A percentile compares a stretch with the other conserved stretches of the same genome.
Evolutionary conservation across 2,329 filamentous ascomycete species (phyloP).

Genomic region (Cytospora paraplurivora): DNA sequence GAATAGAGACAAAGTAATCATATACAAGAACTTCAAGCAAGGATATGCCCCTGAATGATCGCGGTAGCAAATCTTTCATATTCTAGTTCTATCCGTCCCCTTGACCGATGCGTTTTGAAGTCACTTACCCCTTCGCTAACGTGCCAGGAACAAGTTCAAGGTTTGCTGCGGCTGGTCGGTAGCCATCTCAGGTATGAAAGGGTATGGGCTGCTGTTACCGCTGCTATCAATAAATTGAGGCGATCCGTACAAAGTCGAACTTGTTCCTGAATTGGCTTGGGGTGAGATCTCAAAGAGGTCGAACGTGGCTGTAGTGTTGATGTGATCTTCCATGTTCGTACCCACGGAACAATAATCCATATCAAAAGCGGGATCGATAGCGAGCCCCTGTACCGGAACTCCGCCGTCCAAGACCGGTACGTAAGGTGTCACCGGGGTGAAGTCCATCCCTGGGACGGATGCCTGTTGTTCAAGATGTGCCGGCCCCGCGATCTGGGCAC

Average conservation of each 20-base stretch:
- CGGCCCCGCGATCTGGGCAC: slow-evolving; percentile 36
- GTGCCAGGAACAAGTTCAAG: slow-evolving; percentile 47
- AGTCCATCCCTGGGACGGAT: background rate
- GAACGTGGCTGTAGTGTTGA: slow-evolving; percentile 48
- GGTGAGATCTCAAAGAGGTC: slow-evolving; percentile 34
- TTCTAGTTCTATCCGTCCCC: background rate
- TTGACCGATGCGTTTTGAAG: background rate
- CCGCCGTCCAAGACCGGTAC: slow-evolving; percentile 36
- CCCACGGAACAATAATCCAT: slow-evolving; percentile 22
- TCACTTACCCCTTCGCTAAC: background rate
- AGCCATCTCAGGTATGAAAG: slow-evolving; percentile 36
- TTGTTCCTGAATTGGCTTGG: slow-evolving; percentile 30
- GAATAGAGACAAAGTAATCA: background rate
- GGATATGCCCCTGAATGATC: background rate
- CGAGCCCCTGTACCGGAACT: slow-evolving; percentile 37
- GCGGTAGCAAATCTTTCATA: background rate
- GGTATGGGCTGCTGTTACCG: slow-evolving; percentile 16
- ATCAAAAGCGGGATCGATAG: slow-evolving; percentile 45
- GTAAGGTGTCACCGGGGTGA: slow-evolving; percentile 29
- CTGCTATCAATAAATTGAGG: slow-evolving; percentile 14
- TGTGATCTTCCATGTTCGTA: slow-evolving; percentile 38
- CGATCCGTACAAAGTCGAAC: slow-evolving; percentile 28
- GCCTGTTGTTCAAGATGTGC: slow-evolving; percentile 26
- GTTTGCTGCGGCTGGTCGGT: slow-evolving; percentile 47
- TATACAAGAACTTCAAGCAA: background rate